phyloP scores from a whole-genome alignment of 306 rosid species.

The Casuarina cunninghamiana region DNA sequence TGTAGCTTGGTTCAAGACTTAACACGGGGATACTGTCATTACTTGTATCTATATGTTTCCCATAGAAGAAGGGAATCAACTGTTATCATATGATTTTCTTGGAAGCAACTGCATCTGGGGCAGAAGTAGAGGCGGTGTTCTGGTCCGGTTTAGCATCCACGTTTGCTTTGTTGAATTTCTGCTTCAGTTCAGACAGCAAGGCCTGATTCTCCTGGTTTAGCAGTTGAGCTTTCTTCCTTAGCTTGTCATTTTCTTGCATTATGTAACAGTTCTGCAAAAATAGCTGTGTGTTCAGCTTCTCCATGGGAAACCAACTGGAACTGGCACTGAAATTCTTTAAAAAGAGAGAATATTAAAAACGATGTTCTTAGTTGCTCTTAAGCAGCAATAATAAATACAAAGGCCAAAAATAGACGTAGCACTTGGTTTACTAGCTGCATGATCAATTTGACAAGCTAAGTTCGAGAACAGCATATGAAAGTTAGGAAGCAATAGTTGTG shows the following conservation, averaged over 20 bases:
- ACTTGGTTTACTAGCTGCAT: not conserved
- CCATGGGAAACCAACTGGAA: constrained; percentile 3
- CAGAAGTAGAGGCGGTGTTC: constrained; percentile 29
- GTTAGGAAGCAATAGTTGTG: too few relatives aligned
- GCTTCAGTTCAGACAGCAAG: constrained; percentile 36
- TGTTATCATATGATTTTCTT: constrained; percentile 8
- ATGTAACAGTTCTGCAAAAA: constrained; percentile 37
- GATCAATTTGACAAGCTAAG: not conserved
- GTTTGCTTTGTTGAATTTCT: constrained; percentile 20
- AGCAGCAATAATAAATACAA: not conserved
- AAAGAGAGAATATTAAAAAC: not conserved
- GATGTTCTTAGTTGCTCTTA: not conserved
- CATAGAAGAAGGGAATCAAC: not conserved
- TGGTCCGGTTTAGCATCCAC: constrained; percentile 17
- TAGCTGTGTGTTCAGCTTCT: constrained; percentile 30
- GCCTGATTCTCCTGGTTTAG: constrained; percentile 39
- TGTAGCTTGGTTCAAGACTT: constrained; percentile 3
- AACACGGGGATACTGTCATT: constrained; percentile 2
- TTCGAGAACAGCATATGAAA: not conserved
- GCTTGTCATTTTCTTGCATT: constrained; percentile 39
- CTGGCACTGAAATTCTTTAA: constrained; percentile 19
- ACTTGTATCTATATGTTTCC: not conserved
- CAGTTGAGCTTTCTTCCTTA: constrained; percentile 36
- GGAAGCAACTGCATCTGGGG: constrained; percentile 12
- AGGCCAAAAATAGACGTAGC: too few relatives aligned